phyloP scores from a whole-genome alignment of 148 eudicot genomes.

The Linanthus parryae region DNA sequence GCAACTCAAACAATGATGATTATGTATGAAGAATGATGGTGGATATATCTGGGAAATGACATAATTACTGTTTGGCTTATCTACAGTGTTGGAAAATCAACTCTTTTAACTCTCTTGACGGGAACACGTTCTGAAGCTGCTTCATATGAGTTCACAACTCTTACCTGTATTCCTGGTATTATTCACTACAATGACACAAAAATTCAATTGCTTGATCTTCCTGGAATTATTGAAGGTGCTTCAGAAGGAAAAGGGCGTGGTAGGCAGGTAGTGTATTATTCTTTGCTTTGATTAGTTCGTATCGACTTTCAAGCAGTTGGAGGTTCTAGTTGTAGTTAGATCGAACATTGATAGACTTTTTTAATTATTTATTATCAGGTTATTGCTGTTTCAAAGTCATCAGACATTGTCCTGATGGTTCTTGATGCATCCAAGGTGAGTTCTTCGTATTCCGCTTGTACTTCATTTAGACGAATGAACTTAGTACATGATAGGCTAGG shows the following conservation, averaged over 20 bases:
- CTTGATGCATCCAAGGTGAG: slow-evolving; percentile 99
- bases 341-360: background rate
- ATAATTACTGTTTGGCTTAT: slow-evolving; percentile 9
- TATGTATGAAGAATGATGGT: no score
- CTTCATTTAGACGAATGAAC: no score
- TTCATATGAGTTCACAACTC: slow-evolving; percentile 97
- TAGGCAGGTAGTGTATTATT: slow-evolving; percentile 58
- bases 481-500: no score
- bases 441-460: slow-evolving; percentile 3
- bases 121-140: slow-evolving; percentile 99
- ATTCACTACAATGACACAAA: slow-evolving; percentile 95
- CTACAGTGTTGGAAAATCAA: slow-evolving; percentile 96
- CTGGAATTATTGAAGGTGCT: slow-evolving; percentile 99
- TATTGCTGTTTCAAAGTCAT: slow-evolving; percentile 98
- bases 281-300: background rate
- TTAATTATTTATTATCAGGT: slow-evolving; percentile 85
- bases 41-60: no score
- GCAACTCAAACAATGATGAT: no score
- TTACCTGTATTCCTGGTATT: slow-evolving; percentile 96
- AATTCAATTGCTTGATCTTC: slow-evolving; percentile 98
- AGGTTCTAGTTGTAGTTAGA: background rate
- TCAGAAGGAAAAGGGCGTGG: slow-evolving; percentile 99
- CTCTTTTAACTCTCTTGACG: slow-evolving; percentile 86
- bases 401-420: slow-evolving; percentile 98
- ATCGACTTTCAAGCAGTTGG: background rate